phyloP scores from a whole-genome alignment of 495 filamentous ascomycete species.

The Penicillium fimorum region DNA sequence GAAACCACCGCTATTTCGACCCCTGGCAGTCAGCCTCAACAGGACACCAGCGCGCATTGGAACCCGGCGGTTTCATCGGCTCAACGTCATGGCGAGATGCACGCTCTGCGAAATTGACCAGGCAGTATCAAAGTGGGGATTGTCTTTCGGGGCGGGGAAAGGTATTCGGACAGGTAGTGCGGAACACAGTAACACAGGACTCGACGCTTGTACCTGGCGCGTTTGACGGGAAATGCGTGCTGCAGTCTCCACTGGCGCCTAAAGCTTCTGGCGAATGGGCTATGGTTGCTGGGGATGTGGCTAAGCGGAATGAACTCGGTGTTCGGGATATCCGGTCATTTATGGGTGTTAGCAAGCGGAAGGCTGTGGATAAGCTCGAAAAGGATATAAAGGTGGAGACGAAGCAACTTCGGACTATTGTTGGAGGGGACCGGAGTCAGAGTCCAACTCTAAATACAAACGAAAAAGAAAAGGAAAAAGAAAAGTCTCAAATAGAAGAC shows the following conservation, averaged over 20 bases:
- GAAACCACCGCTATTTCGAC: slow-evolving; percentile 61
- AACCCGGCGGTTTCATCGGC: slow-evolving; percentile 50
- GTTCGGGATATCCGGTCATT: slow-evolving; percentile 43
- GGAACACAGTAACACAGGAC: not conserved
- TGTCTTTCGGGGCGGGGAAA: slow-evolving; percentile 9
- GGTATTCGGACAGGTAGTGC: not conserved
- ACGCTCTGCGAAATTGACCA: slow-evolving; percentile 60
- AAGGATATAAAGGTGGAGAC: slow-evolving; percentile 17
- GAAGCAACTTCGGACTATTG: not conserved
- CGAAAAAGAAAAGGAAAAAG: not conserved
- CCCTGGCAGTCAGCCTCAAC: slow-evolving; percentile 78
- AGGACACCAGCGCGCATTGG: slow-evolving; percentile 71
- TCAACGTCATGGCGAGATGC: slow-evolving; percentile 70
- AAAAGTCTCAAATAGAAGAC: not conserved
- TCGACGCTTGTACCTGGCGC: slow-evolving; percentile 6
- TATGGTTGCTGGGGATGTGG: slow-evolving; percentile 20
- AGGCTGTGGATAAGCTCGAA: slow-evolving; percentile 19
- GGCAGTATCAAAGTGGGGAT: slow-evolving; percentile 55
- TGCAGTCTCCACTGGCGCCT: not conserved
- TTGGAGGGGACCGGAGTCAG: not conserved
- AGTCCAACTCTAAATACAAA: not conserved
- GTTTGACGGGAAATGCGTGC: slow-evolving; percentile 21
- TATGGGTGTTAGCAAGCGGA: slow-evolving; percentile 32
- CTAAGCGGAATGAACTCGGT: slow-evolving; percentile 18
- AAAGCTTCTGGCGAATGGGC: slow-evolving; percentile 15